Base-by-base conservation (phyloP, 352 stramenopile species). In the Pythium chondricola region DNA sequence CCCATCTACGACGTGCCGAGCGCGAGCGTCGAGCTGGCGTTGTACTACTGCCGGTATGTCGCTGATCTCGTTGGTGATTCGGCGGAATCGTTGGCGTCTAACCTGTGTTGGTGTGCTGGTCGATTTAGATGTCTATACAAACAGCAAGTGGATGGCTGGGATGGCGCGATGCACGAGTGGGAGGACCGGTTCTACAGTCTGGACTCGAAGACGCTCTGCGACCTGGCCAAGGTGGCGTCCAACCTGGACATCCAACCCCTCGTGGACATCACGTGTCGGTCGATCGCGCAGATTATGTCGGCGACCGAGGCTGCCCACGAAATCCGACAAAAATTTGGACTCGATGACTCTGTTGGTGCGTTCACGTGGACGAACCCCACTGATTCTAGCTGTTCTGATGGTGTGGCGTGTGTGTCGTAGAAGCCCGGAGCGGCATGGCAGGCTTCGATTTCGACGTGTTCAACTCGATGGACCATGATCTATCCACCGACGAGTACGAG, bases 221-320 rank as follows among this genome's bases (percentile, higher is more conserved):
- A 90, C 48, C 59, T 90, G 16, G 79, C 79, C 5, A 90, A 90
- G 57, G 76, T 90, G 8, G 79, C 79, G 32, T 90, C 79, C 0
- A 81, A 90, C 43, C 46, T 90, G 47, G 79, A 90, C 52, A 90
- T 90, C 37, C 79, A 90, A 48, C 79, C 79, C 6, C 64, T 90
- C 1, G 77, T 90, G 41, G 79, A 90, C 43, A 66, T 88, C 10
- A 90, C 79, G 13, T 90, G 79, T 51, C 74, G 76, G 1, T 88
- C 79, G 10, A 90, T 90, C 52, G 74, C 79, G 10, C 76, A 88
- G 58, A 90, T 90, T 51, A 90, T 90, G 79, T 90, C 79, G 11
- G 77, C 76, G 29, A 88, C 76, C 14, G 80, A 83, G 25, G 79
- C 82, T 8, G 75, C 79, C 0, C 71, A 88, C 37, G 75, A 90